A percentile compares a stretch with the other conserved stretches of the same genome.
These are phyloP conservation scores for Exophiala bonariae DNA, from an alignment of 2,329 filamentous ascomycete species.

Conservation along the genomic window DNA sequence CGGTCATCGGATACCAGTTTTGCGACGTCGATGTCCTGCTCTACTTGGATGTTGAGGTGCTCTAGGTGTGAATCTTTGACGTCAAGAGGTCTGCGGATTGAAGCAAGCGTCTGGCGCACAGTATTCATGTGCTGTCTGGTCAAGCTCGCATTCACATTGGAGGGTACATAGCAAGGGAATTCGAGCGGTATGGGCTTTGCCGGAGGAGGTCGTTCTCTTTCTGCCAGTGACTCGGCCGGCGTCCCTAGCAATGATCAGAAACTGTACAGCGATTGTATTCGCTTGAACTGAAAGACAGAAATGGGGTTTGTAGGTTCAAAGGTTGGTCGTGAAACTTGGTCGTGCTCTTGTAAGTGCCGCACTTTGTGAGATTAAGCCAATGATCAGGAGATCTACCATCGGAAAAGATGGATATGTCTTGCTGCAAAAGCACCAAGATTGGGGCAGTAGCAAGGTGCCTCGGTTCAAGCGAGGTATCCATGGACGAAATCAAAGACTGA, in stretches of 20 bases:
- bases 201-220: slow-evolving; percentile 50
- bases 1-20: slow-evolving; percentile 37
- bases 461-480: too few relatives aligned
- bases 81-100: slow-evolving; percentile 41
- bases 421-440: too few relatives aligned
- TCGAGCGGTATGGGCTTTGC: slow-evolving; percentile 50
- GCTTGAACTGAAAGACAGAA: too few relatives aligned
- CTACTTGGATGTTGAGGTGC: slow-evolving; percentile 42
- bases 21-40: slow-evolving; percentile 36
- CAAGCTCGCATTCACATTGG: slow-evolving; percentile 36
- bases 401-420: too few relatives aligned
- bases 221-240: slow-evolving; percentile 15
- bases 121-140: slow-evolving; percentile 36
- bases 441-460: too few relatives aligned
- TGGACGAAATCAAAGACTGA: too few relatives aligned
- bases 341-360: too few relatives aligned
- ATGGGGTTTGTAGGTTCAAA: neutral
- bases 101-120: slow-evolving; percentile 47
- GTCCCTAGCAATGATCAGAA: slow-evolving; percentile 13
- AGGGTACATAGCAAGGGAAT: slow-evolving; percentile 50
- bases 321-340: neutral
- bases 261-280: too few relatives aligned
- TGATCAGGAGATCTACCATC: too few relatives aligned
- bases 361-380: too few relatives aligned
- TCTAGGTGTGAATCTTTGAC: slow-evolving; percentile 40